A percentile compares a stretch with the other conserved stretches of the same genome.
Evolutionary conservation across 768 basidiomycete genomes (phyloP).

Genomic region (Heimioporus sp.): DNA sequence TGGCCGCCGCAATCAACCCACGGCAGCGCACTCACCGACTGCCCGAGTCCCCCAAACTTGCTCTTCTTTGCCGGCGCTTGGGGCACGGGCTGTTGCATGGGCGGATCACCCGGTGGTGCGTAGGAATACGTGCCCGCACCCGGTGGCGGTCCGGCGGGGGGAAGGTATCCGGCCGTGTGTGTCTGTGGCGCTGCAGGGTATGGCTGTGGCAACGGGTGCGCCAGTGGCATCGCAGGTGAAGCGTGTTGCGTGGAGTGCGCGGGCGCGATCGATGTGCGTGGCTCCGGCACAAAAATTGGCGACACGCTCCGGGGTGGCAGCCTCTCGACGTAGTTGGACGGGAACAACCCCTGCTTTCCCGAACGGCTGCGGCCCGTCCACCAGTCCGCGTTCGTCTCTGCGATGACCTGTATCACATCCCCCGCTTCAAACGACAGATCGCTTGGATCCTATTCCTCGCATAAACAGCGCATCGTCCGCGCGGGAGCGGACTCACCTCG

Average conservation of each 20-base stretch:
- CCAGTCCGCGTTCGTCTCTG: constrained; percentile 88
- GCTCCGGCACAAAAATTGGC: constrained; percentile 23
- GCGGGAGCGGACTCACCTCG: constrained; percentile 19
- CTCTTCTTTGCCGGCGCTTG: constrained; percentile 33
- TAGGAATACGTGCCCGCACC: constrained; percentile 13
- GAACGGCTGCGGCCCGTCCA: constrained; percentile 71
- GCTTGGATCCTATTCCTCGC: constrained; percentile 55
- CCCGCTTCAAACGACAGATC: constrained; percentile 76
- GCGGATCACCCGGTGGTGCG: constrained; percentile 32
- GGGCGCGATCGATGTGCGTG: constrained; percentile 15
- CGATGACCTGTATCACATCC: constrained; percentile 75
- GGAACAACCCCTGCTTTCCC: constrained; percentile 73
- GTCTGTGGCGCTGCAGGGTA: constrained; percentile 13
- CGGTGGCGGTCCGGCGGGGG: constrained; percentile 11
- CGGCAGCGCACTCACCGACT: constrained; percentile 27
- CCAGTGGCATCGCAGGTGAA: constrained; percentile 18
- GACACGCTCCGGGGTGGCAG: constrained; percentile 27
- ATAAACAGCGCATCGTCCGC: constrained; percentile 3
- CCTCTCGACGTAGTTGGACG: constrained; percentile 72
- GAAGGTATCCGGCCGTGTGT: constrained; percentile 10
- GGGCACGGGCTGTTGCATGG: constrained; percentile 35
- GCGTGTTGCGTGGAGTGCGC: constrained; percentile 9
- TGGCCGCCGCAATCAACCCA: neutral
- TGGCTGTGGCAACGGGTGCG: constrained; percentile 18
- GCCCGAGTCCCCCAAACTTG: constrained; percentile 40